These are phyloP conservation scores for Penicillium decumbens DNA, from an alignment of 2,329 filamentous ascomycete species.

Conservation along the genomic window DNA sequence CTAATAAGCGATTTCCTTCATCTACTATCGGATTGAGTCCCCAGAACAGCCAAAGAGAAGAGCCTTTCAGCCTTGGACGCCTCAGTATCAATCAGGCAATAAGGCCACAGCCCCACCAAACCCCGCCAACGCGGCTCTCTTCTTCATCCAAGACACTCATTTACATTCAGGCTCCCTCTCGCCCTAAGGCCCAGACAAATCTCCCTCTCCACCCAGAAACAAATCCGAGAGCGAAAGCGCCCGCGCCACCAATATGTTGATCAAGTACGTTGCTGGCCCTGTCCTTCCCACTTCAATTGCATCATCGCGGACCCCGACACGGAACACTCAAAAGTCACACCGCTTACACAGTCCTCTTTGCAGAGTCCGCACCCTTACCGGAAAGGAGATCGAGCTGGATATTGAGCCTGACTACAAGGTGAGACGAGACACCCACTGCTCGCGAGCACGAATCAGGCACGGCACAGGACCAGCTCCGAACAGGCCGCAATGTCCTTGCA, in stretches of 20 bases:
- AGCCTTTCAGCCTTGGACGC: background rate
- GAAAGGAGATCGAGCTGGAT: constrained; percentile 98
- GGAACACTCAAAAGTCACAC: constrained; percentile 11
- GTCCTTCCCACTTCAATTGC: constrained; percentile 6
- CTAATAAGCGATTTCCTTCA: background rate
- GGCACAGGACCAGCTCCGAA: background rate
- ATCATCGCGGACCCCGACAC: constrained; percentile 14
- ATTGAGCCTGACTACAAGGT: constrained; percentile 95
- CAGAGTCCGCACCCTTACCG: constrained; percentile 94
- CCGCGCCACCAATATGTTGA: constrained; percentile 43
- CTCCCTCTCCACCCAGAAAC: background rate
- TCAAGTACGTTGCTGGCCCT: constrained; percentile 42
- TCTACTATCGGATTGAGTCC: background rate
- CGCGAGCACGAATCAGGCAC: background rate
- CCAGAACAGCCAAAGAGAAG: background rate
- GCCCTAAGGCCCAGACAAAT: background rate
- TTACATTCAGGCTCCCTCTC: background rate
- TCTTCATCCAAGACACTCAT: constrained; percentile 15
- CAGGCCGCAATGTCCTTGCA: background rate
- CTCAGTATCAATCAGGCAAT: constrained; percentile 21
- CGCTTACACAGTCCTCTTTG: constrained; percentile 8
- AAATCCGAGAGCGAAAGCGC: background rate
- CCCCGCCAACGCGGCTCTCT: constrained; percentile 28
- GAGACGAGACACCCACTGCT: constrained; percentile 5
- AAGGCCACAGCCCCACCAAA: constrained; percentile 30